These are phyloP conservation scores for Tricholoma bakamatsutake DNA, from an alignment of 768 basidiomycete species.

Conservation along the genomic window DNA sequence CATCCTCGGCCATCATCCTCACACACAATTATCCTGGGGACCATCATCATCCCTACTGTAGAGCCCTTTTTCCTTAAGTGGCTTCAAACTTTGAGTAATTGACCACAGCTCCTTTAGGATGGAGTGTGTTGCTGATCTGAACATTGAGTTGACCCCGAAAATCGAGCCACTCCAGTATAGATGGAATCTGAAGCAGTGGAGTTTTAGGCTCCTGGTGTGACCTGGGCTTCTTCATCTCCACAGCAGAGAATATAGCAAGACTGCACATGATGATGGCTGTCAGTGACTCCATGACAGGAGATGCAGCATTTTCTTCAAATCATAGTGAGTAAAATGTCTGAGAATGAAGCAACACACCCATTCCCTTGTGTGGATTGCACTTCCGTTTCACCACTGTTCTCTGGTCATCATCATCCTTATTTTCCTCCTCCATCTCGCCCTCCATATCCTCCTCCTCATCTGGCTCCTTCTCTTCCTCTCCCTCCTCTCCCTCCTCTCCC, in stretches of 20 bases:
- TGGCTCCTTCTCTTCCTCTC: too few relatives aligned
- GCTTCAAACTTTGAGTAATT: neutral
- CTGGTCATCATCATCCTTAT: neutral
- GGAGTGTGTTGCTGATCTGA: neutral
- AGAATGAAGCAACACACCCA: neutral
- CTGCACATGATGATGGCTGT: neutral
- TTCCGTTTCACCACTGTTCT: neutral
- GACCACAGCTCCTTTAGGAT: neutral
- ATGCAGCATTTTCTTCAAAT: neutral
- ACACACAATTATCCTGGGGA: too few relatives aligned
- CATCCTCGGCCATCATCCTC: too few relatives aligned
- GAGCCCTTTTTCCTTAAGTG: too few relatives aligned
- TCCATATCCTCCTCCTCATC: slow-evolving; percentile 2
- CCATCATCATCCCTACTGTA: too few relatives aligned
- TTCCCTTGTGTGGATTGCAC: neutral
- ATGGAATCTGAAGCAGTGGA: neutral
- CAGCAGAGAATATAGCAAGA: neutral
- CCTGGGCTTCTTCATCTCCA: neutral
- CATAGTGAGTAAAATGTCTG: neutral
- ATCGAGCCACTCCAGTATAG: neutral
- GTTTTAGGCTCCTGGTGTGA: neutral
- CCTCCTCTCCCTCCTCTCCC: neutral
- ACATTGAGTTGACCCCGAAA: neutral
- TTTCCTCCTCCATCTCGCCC: neutral
- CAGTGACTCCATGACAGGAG: neutral